Evolutionary conservation across 1,139 yeast species (phyloP).

Genomic region (Dujonia santamariae): DNA sequence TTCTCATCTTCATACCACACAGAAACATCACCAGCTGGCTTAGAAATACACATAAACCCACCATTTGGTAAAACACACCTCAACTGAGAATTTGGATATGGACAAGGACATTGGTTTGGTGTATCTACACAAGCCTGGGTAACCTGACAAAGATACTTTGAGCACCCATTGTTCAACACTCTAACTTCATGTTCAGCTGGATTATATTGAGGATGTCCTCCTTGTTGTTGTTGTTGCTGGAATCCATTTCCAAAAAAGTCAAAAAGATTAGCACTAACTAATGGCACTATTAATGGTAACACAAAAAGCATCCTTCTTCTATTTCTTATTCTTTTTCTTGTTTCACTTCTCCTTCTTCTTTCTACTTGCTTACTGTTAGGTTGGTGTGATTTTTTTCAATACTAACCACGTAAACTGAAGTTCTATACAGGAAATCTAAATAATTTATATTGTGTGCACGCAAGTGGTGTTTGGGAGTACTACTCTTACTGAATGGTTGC

Average conservation of each 20-base stretch:
- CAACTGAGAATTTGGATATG: conserved; percentile 78
- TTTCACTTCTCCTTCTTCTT: no score
- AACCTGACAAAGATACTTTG: conserved; percentile 75
- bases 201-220: conserved; percentile 14
- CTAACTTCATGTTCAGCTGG: conserved; percentile 29
- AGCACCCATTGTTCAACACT: conserved; percentile 47
- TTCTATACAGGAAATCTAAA: no score
- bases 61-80: conserved; percentile 75
- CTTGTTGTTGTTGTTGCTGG: conserved; percentile 15
- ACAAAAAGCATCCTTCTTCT: conserved; percentile 4
- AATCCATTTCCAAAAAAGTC: conserved; percentile 27
- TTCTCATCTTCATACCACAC: conserved; percentile 45
- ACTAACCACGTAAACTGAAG: no score
- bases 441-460: no score
- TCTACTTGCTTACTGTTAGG: no score
- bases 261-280: conserved; percentile 25
- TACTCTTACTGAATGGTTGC: no score
- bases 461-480: no score
- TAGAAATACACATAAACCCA: conserved; percentile 73
- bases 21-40: conserved; percentile 55
- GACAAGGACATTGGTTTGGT: conserved; percentile 83
- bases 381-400: no score
- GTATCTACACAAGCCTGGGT: conserved; percentile 72
- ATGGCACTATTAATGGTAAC: conserved; percentile 5
- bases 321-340: no score